Percentiles rank a stretch among this genome's conserved stretches.
Evolutionary conservation across 345 rosid genomes (phyloP).

Genomic region (Salix brachista): DNA sequence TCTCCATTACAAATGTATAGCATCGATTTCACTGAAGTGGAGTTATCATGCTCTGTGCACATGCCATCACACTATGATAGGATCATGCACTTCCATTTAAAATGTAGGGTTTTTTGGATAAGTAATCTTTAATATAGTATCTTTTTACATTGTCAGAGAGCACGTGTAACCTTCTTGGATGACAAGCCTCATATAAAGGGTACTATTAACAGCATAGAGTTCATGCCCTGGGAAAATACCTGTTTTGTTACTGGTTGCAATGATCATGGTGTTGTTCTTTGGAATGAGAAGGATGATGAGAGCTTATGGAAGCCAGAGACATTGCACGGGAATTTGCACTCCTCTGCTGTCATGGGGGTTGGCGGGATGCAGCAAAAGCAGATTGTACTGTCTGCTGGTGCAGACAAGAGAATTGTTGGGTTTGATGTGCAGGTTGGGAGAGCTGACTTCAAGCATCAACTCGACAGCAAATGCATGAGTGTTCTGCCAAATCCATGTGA

Average conservation of each 20-base stretch:
- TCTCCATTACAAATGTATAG: not conserved
- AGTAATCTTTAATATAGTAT: not conserved
- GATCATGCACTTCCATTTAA: not conserved
- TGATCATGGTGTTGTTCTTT: slow-evolving; percentile 78
- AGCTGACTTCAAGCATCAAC: slow-evolving; percentile 69
- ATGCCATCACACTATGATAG: not conserved
- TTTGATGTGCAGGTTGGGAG: slow-evolving; percentile 67
- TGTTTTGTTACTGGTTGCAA: slow-evolving; percentile 85
- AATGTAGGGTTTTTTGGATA: not conserved
- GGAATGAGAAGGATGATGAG: slow-evolving; percentile 65
- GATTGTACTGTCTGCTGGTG: slow-evolving; percentile 74
- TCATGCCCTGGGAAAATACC: slow-evolving; percentile 76
- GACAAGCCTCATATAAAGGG: slow-evolving; percentile 85
- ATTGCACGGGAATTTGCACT: slow-evolving; percentile 69
- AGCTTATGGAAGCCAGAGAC: slow-evolving; percentile 69
- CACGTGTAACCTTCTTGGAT: slow-evolving; percentile 57
- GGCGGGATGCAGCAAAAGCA: slow-evolving; percentile 82
- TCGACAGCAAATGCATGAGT: slow-evolving; percentile 94
- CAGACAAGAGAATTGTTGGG: slow-evolving; percentile 77
- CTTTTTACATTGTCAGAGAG: slow-evolving; percentile 36
- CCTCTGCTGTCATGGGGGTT: slow-evolving; percentile 95
- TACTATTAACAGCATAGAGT: slow-evolving; percentile 65
- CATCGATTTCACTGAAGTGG: not conserved
- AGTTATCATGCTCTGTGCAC: not conserved
- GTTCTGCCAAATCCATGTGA: slow-evolving; percentile 87